These are phyloP conservation scores for Lophium mytilinum DNA, from an alignment of 495 filamentous ascomycete species.

Conservation along the genomic window DNA sequence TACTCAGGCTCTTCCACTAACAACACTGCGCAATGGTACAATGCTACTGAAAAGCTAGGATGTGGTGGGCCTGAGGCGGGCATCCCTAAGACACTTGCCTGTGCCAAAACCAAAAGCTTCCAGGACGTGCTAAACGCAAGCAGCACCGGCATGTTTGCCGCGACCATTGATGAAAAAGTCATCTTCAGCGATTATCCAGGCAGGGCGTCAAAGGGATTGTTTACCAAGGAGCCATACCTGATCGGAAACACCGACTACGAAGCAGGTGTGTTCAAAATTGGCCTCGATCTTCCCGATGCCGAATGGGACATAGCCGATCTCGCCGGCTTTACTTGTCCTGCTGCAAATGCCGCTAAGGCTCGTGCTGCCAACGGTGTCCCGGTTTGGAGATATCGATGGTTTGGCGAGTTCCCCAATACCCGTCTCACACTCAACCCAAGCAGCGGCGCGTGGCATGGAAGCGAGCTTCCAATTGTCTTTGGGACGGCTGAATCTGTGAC, in stretches of 20 bases:
- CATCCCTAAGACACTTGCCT: not conserved
- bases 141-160: not conserved
- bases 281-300: not conserved
- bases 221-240: not conserved
- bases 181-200: not conserved
- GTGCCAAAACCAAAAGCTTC: not conserved
- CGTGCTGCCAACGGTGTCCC: not conserved
- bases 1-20: not conserved
- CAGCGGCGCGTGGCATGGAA: slow-evolving; percentile 1
- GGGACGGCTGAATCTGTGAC: not conserved
- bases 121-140: not conserved
- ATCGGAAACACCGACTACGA: not conserved
- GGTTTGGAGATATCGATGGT: not conserved
- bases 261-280: not conserved
- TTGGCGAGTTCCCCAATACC: not conserved
- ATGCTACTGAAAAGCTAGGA: not conserved
- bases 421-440: not conserved
- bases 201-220: not conserved
- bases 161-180: not conserved
- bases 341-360: not conserved
- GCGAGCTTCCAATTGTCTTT: not conserved
- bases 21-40: not conserved
- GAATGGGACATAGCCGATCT: not conserved
- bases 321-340: not conserved
- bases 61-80: not conserved